Conservation (phyloP, 2,329 filamentous ascomycete genomes). For the Macrophomina tecta region DNA sequence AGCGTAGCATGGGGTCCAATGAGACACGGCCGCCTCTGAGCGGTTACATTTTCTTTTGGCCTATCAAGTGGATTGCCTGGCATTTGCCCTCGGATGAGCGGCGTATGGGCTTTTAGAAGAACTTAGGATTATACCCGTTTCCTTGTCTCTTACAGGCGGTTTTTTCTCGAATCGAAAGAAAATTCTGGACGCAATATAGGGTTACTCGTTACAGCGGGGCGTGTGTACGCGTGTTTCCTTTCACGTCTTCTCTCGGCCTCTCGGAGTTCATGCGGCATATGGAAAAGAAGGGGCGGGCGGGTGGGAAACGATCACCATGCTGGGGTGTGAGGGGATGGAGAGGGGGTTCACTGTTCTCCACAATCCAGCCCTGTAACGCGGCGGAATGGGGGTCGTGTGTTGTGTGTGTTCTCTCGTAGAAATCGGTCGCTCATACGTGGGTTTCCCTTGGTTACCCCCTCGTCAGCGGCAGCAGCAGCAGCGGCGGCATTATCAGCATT, state of each 20-base stretch:
- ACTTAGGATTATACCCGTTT: constrained; percentile 27
- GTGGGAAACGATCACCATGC: too few relatives aligned
- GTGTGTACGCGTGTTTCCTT: background rate
- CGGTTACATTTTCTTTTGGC: constrained; percentile 12
- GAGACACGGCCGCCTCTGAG: constrained; percentile 14
- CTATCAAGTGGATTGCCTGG: constrained; percentile 11
- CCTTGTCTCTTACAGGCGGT: constrained; percentile 16
- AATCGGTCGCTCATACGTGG: background rate
- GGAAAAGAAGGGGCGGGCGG: background rate
- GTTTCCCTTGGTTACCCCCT: too few relatives aligned
- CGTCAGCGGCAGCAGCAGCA: too few relatives aligned
- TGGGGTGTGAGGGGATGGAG: too few relatives aligned
- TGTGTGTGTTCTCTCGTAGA: background rate
- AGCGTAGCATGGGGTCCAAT: constrained; percentile 13
- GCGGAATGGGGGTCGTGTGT: background rate
- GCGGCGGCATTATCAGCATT: background rate
- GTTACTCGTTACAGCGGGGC: background rate
- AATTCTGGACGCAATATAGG: constrained; percentile 6
- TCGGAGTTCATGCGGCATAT: background rate
- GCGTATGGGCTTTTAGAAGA: constrained; percentile 23
- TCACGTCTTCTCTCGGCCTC: background rate
- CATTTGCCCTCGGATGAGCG: constrained; percentile 18
- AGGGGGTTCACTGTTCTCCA: background rate
- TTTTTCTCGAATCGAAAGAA: constrained; percentile 11
- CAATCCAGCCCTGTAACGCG: background rate